Evolutionary conservation across 169 alveolate species (phyloP), one percentile per base, ranked within the genome.

Genomic region (Cardiosporidium cionae): DNA sequence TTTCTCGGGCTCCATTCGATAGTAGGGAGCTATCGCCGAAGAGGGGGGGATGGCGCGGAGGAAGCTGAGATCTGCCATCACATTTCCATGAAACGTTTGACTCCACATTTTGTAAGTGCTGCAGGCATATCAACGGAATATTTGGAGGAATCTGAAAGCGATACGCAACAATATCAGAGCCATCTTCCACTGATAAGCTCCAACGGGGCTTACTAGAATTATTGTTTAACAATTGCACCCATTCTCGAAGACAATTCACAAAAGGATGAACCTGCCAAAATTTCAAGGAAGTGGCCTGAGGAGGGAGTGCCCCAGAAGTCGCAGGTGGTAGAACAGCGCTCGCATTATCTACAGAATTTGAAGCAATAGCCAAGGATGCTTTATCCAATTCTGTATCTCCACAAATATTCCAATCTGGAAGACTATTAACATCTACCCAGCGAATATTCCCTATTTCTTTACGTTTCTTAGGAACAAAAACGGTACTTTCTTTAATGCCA

Each of bases 401-500:
- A 64, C 9, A 9, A 16, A 16, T 16, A 16, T 9, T 7, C 80
- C 78, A 76, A 22, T 71, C 65, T 3, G 79, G 84, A 25, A 89
- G 78, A 44, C 81, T 54, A 27, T 75, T 68, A 7, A 89, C 75
- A 54, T 74, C 82, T 33, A 91, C 72, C 96, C 96, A 91, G 28
- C 87, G 84, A 34, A 89, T 85, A 65, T 79, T 84, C 22, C 91
- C 81, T 52, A 91, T 91, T 75, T 91, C 96, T 58, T 91, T 90
- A 53, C 90, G 79, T 28, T 89, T 86, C 70, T 75, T 81, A 4
- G 96, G 94, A 58, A 79, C 82, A 53, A 91, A 74, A 23, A 80
- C 67, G 35, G 80, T 82, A 44, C 62, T 72, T 44, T 91, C 96
- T 36, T 79, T 84, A 35, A 91, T 82, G 58, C 96, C 94, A 3